Evolutionary conservation across 495 filamentous ascomycete genomes (phyloP).

Genomic region (Ascodesmis nigricans): DNA sequence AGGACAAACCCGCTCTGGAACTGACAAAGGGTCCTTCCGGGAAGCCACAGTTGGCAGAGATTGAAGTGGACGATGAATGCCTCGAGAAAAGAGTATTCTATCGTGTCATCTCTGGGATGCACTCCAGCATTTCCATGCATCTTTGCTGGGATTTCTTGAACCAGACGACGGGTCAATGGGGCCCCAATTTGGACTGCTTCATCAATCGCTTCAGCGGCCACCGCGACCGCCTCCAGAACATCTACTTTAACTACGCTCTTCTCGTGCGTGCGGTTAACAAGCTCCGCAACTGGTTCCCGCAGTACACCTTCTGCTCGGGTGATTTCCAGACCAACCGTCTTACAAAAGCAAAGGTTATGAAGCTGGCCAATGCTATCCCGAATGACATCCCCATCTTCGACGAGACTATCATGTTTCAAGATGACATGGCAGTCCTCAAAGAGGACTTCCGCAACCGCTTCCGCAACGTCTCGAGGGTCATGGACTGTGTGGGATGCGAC

Average conservation of each 20-base stretch:
- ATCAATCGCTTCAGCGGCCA: conserved; percentile 55
- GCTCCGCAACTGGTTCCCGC: conserved; percentile 57
- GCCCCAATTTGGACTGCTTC: conserved; percentile 77
- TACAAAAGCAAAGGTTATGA: conserved; percentile 58
- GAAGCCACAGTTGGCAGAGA: conserved; percentile 28
- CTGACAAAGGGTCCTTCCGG: conserved; percentile 27
- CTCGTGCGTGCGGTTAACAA: conserved; percentile 77
- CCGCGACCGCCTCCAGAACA: conserved; percentile 82
- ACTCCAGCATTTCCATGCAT: conserved; percentile 87
- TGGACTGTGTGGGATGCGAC: conserved; percentile 98
- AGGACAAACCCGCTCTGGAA: conserved; percentile 45
- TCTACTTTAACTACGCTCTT: conserved; percentile 97
- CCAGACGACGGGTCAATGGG: conserved; percentile 84
- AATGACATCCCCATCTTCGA: conserved; percentile 62
- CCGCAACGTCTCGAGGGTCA: conserved; percentile 81
- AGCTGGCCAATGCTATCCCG: conserved; percentile 43
- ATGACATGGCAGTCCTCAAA: conserved; percentile 51
- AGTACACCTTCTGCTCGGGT: conserved; percentile 81
- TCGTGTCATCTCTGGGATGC: conserved; percentile 87
- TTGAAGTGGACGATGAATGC: conserved; percentile 73
- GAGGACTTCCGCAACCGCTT: conserved; percentile 97
- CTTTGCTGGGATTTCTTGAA: conserved; percentile 93
- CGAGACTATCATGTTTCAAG: conserved; percentile 79
- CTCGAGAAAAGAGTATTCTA: conserved; percentile 96
- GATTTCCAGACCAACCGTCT: conserved; percentile 53